Base-by-base conservation (phyloP, 306 rosid species). In the Cicer yamashitae region DNA sequence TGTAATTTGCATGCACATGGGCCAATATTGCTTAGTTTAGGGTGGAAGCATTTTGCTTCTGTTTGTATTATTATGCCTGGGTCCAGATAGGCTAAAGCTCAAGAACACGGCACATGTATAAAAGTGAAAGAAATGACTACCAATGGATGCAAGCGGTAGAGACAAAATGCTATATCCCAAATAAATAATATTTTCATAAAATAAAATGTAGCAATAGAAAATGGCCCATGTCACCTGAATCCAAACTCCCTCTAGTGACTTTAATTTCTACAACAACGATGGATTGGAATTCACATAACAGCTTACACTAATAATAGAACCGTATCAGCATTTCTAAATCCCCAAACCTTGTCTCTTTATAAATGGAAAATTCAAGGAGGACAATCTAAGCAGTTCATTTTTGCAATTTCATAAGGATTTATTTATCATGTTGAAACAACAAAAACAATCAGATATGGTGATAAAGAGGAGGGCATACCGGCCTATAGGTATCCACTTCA, bases 41-140 rank as follows among this genome's bases (percentile, higher is more conserved):
- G 75, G 73, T 60, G 8, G 67, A 64, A 65, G 77, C 66, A 83
- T 73, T 81, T 74, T 54, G 59, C 47, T 70, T 70, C 73, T 77
- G 72, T 57, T 78, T 39, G 78, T 75, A 78, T 68, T 75, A 78
- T 63, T 67, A 77, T 54, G 63, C 73, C 13, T 56, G 70, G 77
- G 81, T 77, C 85, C 83, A 70, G 72, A 30, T 20, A 71, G 56
- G 30, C 74, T 65, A 77, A 56, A 67, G 83, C 70, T 83, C 59
- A 69, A 77, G 74, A 64, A 74, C 73, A 75, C 40, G 79, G 83
- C 87, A 83, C 83, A 83, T 83, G 83, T 77, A 66, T 64, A 40
- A 64, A 67, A 69, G 65, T 48, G 71, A 77, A 80, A 82, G 81
- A 65, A 46, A 53, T 57, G 45, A 73, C 79, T 54, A 76, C 45